Percentiles rank a stretch among this genome's conserved stretches.
Evolutionary conservation across 805 yeast species (phyloP).

Genomic region (Pichia ethanolica): DNA sequence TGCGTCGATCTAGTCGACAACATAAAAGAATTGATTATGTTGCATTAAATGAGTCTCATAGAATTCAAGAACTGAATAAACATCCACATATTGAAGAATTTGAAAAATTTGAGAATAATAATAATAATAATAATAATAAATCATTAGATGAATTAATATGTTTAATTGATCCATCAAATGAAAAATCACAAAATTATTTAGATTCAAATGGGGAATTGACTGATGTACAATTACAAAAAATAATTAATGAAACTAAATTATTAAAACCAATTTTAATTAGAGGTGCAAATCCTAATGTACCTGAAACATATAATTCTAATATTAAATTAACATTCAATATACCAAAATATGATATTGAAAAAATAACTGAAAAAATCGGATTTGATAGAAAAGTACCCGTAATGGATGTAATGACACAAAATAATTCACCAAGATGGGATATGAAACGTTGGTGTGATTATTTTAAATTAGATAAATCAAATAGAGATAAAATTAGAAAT

Average conservation of each 20-base stretch:
- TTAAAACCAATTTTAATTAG: slow-evolving; percentile 27
- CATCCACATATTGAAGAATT: slow-evolving; percentile 48
- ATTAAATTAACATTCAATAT: slow-evolving; percentile 18
- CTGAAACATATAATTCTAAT: slow-evolving; percentile 8
- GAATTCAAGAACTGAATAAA: slow-evolving; percentile 40
- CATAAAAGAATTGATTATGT: slow-evolving; percentile 59
- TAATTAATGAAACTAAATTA: slow-evolving; percentile 24
- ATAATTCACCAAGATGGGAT: slow-evolving; percentile 59
- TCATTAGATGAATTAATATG: slow-evolving; percentile 20
- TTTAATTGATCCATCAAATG: slow-evolving; percentile 19
- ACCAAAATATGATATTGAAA: slow-evolving; percentile 54
- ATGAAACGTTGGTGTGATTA: slow-evolving; percentile 70
- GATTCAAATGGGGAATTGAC: slow-evolving; percentile 15
- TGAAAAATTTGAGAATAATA: too few relatives aligned
- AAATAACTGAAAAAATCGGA: slow-evolving; percentile 55
- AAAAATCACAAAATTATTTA: not conserved
- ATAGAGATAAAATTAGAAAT: slow-evolving; percentile 62
- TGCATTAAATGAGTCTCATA: slow-evolving; percentile 70
- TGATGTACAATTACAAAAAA: slow-evolving; percentile 18
- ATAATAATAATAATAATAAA: not conserved
- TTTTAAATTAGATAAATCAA: slow-evolving; percentile 36
- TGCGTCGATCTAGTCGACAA: slow-evolving; percentile 20
- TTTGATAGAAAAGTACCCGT: slow-evolving; percentile 62
- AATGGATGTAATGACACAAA: slow-evolving; percentile 84
- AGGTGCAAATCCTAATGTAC: slow-evolving; percentile 17